Evolutionary conservation across 352 stramenopile species (phyloP).

Genomic region (Phytophthora pseudosyringae): DNA sequence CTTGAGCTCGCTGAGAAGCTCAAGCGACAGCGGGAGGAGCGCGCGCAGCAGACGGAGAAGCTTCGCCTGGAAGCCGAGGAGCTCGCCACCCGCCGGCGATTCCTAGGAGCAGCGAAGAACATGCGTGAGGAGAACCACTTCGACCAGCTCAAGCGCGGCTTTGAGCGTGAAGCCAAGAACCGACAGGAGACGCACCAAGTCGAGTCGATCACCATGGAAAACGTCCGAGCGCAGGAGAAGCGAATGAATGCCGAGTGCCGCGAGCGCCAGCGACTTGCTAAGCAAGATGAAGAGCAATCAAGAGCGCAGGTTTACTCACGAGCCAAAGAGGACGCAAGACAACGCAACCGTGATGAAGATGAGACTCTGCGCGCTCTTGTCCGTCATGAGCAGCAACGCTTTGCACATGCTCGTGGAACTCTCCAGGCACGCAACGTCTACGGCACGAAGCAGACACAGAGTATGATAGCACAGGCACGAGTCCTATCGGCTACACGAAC

Average conservation of each 20-base stretch:
- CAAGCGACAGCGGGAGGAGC: conserved; percentile 53
- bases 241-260: conserved; percentile 55
- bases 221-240: conserved; percentile 44
- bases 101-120: conserved; percentile 86
- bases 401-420: conserved; percentile 57
- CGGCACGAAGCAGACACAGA: conserved; percentile 57
- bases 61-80: conserved; percentile 68
- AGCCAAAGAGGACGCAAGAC: conserved; percentile 44
- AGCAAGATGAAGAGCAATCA: conserved; percentile 24
- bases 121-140: conserved; percentile 87
- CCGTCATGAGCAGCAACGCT: conserved; percentile 67
- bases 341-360: conserved; percentile 58
- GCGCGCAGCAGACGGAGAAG: conserved; percentile 54
- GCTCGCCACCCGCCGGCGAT: conserved; percentile 78
- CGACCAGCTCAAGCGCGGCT: conserved; percentile 72
- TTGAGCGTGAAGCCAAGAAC: conserved; percentile 58
- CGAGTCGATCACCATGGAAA: conserved; percentile 51
- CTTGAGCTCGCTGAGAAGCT: conserved; percentile 82
- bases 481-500: conserved; percentile 9
- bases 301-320: conserved; percentile 37
- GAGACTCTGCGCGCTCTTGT: conserved; percentile 65
- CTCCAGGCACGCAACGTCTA: conserved; percentile 74
- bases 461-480: conserved; percentile 44
- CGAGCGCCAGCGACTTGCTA: conserved; percentile 21
- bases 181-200: conserved; percentile 60